These are phyloP conservation scores for Recurvomyces mirabilis DNA, from an alignment of 495 filamentous ascomycete species.

Conservation along the genomic window DNA sequence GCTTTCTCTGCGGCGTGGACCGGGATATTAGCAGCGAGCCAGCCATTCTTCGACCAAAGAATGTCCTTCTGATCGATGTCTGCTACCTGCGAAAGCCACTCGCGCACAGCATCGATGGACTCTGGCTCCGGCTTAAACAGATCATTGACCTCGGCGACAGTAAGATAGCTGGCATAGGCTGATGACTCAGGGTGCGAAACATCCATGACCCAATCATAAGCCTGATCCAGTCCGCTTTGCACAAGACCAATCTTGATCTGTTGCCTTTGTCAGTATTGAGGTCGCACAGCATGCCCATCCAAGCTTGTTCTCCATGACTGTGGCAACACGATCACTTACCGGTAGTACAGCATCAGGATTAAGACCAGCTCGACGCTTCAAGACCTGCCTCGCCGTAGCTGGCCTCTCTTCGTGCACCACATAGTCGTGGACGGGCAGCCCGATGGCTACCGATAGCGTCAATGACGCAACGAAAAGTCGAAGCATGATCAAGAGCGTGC, in stretches of 20 bases:
- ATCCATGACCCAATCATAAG: constrained; percentile 10
- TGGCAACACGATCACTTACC: too few species aligned
- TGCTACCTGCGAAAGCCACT: constrained; percentile 11
- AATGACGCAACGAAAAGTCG: too few species aligned
- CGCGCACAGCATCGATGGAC: constrained; percentile 4
- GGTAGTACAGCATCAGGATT: too few species aligned
- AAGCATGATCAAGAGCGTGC: too few species aligned
- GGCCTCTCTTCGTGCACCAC: too few species aligned
- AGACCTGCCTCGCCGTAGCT: too few species aligned
- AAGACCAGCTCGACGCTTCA: too few species aligned
- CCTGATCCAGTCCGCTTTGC: neutral
- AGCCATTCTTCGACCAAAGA: constrained; percentile 8
- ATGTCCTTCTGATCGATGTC: constrained; percentile 1
- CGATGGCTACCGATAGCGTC: too few species aligned
- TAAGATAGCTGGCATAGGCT: constrained; percentile 10
- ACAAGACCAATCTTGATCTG: neutral
- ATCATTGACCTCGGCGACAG: constrained; percentile 5
- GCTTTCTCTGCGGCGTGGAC: constrained; percentile 6
- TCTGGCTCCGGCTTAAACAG: constrained; percentile 6
- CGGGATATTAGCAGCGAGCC: constrained; percentile 12
- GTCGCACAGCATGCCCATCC: too few species aligned
- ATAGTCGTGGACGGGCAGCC: too few species aligned
- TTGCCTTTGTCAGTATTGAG: too few species aligned
- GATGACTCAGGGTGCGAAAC: constrained; percentile 14
- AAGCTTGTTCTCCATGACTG: too few species aligned